phyloP scores from a whole-genome alignment of 2,329 filamentous ascomycete species.

The Cladosporium oxysporum region DNA sequence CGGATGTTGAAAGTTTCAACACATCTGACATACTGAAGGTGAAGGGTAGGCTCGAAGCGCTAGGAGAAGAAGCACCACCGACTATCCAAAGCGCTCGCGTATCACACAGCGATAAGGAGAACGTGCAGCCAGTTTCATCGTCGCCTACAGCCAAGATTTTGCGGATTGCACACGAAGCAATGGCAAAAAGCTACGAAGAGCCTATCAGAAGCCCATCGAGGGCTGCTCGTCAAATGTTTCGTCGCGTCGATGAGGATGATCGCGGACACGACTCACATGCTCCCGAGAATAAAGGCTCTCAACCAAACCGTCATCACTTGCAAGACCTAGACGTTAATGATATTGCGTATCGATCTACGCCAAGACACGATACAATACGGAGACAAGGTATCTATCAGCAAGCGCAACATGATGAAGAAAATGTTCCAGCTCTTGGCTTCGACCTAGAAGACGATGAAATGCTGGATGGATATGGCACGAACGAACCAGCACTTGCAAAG shows the following conservation, averaged over 20 bases:
- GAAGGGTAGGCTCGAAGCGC: neutral
- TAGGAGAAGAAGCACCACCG: neutral
- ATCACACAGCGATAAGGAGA: slow-evolving; percentile 5
- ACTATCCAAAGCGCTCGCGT: neutral
- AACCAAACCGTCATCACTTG: neutral
- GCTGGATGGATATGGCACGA: neutral
- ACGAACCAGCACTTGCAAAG: neutral
- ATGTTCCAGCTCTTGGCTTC: neutral
- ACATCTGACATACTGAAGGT: slow-evolving; percentile 17
- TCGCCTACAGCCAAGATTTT: slow-evolving; percentile 2
- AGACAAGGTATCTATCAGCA: neutral
- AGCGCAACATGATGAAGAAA: neutral
- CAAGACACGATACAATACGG: neutral
- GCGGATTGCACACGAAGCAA: slow-evolving; percentile 8
- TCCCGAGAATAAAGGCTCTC: neutral
- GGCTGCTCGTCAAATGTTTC: neutral
- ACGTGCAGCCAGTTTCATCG: neutral
- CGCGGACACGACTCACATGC: neutral
- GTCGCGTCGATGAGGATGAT: neutral
- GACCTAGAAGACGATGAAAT: neutral
- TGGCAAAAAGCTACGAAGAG: neutral
- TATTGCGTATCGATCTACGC: neutral
- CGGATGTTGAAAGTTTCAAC: slow-evolving; percentile 2
- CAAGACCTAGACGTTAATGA: neutral
- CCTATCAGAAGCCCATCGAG: neutral